Evolutionary conservation across 2,329 filamentous ascomycete species (phyloP), one percentile per base, ranked within the genome.

Genomic region (Colletotrichum chrysophilum): DNA sequence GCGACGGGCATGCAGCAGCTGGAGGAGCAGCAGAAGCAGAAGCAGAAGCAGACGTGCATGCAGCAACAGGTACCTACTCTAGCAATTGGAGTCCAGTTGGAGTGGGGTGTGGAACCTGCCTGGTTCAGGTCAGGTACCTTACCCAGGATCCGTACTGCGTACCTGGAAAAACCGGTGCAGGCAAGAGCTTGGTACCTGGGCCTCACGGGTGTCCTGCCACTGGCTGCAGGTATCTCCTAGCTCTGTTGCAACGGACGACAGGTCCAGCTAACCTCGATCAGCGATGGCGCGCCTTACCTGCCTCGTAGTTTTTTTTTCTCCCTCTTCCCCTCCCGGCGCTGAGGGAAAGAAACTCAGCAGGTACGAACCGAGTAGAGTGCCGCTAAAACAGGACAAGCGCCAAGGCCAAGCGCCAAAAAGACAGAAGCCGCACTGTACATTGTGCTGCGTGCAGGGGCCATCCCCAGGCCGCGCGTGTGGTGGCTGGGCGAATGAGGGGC

Each of bases 401-500:
- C 68, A 66, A 52, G 68, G 61, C n/a, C 61, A 56, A 30, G 56
- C 56, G 36, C 56, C 56, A 52, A 12, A 21, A 21, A 13, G n/a
- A 52, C n/a, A 21, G 43, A 52, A 26, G 16, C 62, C 69, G 62
- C 70, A 73, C 70, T 64, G 70, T 75, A 70, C 28, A 8, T 13
- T n/a, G 28, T 32, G n/a, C 28, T n/a, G 62, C n/a, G 61, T 73
- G 70, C 70, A 75, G 73, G 73, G 73, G 55, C 62, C 3, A 62
- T 43, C 73, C 73, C 69, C 72, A 65, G 73, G 73, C 73, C 73
- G 73, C 73, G 73, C 70, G 73, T 75, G 73, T 75, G 70, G 70
- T 75, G 73, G 73, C 73, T 75, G 73, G 73, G 64, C 73, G 73
- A 73, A 75, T 75, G 73, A 75, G 64, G 73, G 70, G 64, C 58